Base-by-base conservation (phyloP, 169 alveolate species). In the Eimeria acervulina region DNA sequence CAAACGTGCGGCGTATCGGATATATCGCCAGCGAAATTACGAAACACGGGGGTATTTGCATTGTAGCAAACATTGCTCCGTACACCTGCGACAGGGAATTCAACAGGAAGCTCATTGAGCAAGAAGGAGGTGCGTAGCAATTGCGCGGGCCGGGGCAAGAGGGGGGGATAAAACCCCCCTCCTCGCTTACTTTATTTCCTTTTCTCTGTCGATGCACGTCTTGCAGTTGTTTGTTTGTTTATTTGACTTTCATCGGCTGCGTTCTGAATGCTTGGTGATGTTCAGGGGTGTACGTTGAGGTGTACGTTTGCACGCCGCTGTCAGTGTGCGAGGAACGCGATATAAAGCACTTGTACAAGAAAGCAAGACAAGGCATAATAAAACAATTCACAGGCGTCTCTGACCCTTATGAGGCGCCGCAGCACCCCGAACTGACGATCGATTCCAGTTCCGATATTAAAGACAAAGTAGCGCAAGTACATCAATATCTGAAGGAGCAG, bases 41-140 rank as follows among this genome's bases (percentile, higher is more conserved):
- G 40, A 96, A 96, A 74, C 96, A 96, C 81, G 96, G 97, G 15
- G 97, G 97, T 33, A 89, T 96, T 40, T 94, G 96, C 83, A 52
- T 96, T 17, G 96, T 96, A 13, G 97, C 97, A 10, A 88, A 84
- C 47, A 95, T 96, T 13, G 97, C 97, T 5, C 97, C 97, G 1
- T 96, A 94, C 36, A 84, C 47, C 2, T 76, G 47, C 19, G 97
- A 92, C 33, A 74, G 97, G 21, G 95, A 59, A 17, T 70, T 66
- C 96, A 90, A 90, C 52, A 74, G 97, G 1, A 40, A 52, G 26
- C 78, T 93, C 26, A 96, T 96, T 51, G 76, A 84, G 12, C 59
- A 47, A 21, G 85, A 68, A n/a, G 95, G 97, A 2, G 97, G 97
- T 44, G 33, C 12, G 89, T 1, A 72, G 28, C 19, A 47, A 47